These are phyloP conservation scores for Tetrastigma voinierianum DNA, from an alignment of 164 flowering plant species.

Conservation along the genomic window DNA sequence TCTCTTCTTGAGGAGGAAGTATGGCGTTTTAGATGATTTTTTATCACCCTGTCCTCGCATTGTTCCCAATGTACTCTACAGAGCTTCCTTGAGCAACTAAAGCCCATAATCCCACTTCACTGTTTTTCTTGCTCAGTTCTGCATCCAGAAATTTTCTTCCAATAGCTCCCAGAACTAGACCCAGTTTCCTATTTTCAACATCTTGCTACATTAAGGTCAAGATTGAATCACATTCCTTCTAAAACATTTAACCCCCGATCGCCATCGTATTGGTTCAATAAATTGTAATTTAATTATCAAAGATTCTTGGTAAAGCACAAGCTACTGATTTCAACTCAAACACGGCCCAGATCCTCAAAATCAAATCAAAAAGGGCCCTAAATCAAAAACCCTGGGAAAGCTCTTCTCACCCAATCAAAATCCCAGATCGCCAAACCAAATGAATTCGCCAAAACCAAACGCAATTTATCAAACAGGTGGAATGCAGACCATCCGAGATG, in stretches of 20 bases:
- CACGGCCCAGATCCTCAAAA: constrained; percentile 8
- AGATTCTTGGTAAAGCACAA: background rate
- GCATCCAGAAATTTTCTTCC: constrained; percentile 5
- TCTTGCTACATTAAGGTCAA: constrained; percentile 11
- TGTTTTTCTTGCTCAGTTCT: constrained; percentile 1
- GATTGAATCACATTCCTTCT: constrained; percentile 6
- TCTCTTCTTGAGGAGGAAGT: constrained; percentile 23
- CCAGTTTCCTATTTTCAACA: background rate
- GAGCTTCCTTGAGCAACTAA: constrained; percentile 46
- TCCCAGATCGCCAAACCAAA: constrained; percentile 17
- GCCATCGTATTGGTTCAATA: background rate
- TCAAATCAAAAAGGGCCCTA: background rate
- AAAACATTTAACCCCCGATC: background rate
- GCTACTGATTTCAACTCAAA: background rate
- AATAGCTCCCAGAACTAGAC: background rate
- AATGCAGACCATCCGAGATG: background rate
- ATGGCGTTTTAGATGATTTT: constrained; percentile 19
- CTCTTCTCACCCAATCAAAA: background rate
- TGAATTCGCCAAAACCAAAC: background rate
- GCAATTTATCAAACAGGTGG: background rate
- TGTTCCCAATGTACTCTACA: constrained; percentile 12
- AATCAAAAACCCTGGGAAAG: background rate
- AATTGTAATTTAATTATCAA: background rate
- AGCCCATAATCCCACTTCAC: constrained; percentile 40
- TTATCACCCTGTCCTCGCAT: constrained; percentile 20